A percentile compares a stretch with the other conserved stretches of the same genome.
These are phyloP conservation scores for Alternaria arbusti DNA, from an alignment of 2,329 filamentous ascomycete genomes.

Conservation along the genomic window DNA sequence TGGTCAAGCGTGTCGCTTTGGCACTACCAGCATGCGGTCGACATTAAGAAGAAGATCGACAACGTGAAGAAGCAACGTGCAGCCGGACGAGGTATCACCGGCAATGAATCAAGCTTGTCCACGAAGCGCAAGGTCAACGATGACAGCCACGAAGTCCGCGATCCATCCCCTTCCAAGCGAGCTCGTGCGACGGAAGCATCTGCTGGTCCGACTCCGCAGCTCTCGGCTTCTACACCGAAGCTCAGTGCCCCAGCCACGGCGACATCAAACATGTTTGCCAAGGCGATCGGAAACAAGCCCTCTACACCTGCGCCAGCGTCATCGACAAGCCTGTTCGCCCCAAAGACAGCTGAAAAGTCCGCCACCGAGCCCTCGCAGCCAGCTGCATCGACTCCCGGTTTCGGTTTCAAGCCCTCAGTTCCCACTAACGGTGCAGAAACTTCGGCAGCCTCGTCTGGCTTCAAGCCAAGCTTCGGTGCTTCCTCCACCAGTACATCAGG, in stretches of 20 bases:
- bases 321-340: constrained; percentile 16
- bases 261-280: constrained; percentile 33
- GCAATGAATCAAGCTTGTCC: constrained; percentile 40
- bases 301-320: constrained; percentile 17
- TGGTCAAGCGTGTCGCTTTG: constrained; percentile 40
- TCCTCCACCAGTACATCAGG: constrained; percentile 1
- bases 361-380: constrained; percentile 12
- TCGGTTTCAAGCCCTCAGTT: constrained; percentile 24
- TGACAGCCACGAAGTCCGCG: constrained; percentile 15
- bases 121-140: constrained; percentile 40
- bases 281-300: constrained; percentile 30
- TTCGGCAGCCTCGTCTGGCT: constrained; percentile 4
- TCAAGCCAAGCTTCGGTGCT: constrained; percentile 19
- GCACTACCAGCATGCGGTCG: constrained; percentile 35
- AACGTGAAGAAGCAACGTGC: constrained; percentile 39
- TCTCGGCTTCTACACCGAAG: constrained; percentile 19
- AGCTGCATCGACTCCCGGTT: constrained; percentile 13
- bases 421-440: constrained; percentile 11
- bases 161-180: constrained; percentile 35
- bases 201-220: constrained; percentile 29
- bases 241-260: constrained; percentile 26
- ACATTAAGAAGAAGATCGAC: constrained; percentile 38
- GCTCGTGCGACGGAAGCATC: constrained; percentile 24
- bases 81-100: constrained; percentile 37
- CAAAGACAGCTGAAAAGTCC: constrained; percentile 13